Evolutionary conservation across 2,329 filamentous ascomycete species (phyloP).

Genomic region (Claviceps pusilla): DNA sequence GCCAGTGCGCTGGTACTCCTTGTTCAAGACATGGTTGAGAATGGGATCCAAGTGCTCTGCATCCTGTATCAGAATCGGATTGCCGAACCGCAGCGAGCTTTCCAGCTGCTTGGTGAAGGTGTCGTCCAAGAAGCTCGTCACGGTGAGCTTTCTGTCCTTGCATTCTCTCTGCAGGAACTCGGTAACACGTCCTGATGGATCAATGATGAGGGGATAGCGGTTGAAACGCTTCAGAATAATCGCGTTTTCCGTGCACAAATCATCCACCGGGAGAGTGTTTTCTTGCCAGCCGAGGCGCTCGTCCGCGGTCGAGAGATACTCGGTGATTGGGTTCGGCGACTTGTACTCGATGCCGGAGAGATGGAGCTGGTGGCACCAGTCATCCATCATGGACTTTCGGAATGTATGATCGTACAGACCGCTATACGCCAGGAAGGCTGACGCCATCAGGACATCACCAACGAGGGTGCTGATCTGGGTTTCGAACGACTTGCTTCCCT

Average conservation of each 20-base stretch:
- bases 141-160: slow-evolving; percentile 82
- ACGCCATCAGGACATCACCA: slow-evolving; percentile 88
- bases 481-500: slow-evolving; percentile 94
- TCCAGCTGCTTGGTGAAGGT: slow-evolving; percentile 97
- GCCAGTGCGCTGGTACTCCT: slow-evolving; percentile 97
- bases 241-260: slow-evolving; percentile 95
- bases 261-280: slow-evolving; percentile 83
- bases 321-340: slow-evolving; percentile 81
- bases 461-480: slow-evolving; percentile 94
- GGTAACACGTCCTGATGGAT: slow-evolving; percentile 84
- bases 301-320: slow-evolving; percentile 92
- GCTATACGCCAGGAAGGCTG: slow-evolving; percentile 90
- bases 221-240: slow-evolving; percentile 97
- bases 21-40: slow-evolving; percentile 96
- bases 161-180: slow-evolving; percentile 93
- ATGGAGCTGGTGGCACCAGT: slow-evolving; percentile 87
- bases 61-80: slow-evolving; percentile 95
- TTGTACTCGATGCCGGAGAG: slow-evolving; percentile 92
- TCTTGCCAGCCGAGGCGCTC: slow-evolving; percentile 92
- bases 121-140: slow-evolving; percentile 95
- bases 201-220: slow-evolving; percentile 93
- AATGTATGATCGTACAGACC: slow-evolving; percentile 97
- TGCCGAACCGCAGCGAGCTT: slow-evolving; percentile 91
- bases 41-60: slow-evolving; percentile 95
- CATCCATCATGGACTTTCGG: slow-evolving; percentile 92